Evolutionary conservation across 805 yeast species (phyloP), one percentile per base, ranked within the genome.

Genomic region (Starmera quercuum): DNA sequence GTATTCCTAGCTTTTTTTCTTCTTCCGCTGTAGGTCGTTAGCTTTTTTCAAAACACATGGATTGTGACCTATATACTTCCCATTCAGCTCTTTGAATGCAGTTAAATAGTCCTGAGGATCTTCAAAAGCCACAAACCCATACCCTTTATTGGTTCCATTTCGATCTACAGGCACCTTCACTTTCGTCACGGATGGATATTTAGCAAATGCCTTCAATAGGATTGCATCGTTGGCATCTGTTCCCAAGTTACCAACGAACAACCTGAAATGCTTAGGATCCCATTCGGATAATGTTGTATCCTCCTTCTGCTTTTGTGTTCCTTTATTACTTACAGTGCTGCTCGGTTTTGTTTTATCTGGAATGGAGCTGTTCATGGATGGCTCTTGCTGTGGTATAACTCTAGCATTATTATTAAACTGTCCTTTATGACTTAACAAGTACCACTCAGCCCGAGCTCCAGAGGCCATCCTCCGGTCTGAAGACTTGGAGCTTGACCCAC

Each of bases 211-310:
- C 16, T 60, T 52, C n/a, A 56, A 45, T n/a, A 83, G 58, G 30
- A 72, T 44, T 14, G 65, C 71, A 37, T 78, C 83, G 17, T 66
- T 71, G 4, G 75, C 88, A 45, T 81, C 88, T 4, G 66, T 62
- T 0, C 85, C 83, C 21, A 83, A 54, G 45, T 83, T 81, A 0
- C 92, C 94, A 7, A 83, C 83, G 56, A 83, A 83, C 15, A 83
- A 58, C 20, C 85, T 59, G 56, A 78, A 83, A 43, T 81, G 86
- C 13, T 63, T 58, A 1, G 87, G 84, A 46, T 81, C 71, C 86
- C 86, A 81, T 28, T 73, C 81, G 5, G 63, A 54, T 15, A 71
- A 51, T 3, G 70, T 42, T 5, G 57, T 38, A 38, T 72, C 77
- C 24, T 64, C 60, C 1, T 31, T 31, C n/a, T n/a, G 16, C 29